These are phyloP conservation scores for Cryphonectria nitschkei DNA, from an alignment of 2,329 filamentous ascomycete genomes.

Conservation along the genomic window DNA sequence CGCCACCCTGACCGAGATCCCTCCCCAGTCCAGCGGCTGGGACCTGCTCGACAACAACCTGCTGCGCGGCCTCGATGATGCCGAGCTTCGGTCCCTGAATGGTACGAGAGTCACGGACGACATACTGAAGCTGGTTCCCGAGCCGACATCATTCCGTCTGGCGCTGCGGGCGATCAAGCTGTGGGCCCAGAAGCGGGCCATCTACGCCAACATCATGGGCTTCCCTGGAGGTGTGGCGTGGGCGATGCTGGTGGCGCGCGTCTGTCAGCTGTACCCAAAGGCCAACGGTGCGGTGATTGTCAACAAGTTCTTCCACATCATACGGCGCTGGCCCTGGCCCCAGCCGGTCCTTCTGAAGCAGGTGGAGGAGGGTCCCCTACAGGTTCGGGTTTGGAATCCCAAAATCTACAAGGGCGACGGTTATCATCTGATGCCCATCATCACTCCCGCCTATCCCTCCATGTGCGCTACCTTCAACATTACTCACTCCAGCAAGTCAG, in stretches of 20 bases:
- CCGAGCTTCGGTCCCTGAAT: conserved; percentile 86
- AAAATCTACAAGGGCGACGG: conserved; percentile 79
- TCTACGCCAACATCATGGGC: conserved; percentile 95
- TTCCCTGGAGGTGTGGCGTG: conserved; percentile 97
- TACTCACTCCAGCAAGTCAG: conserved; percentile 78
- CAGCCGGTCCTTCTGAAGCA: conserved; percentile 88
- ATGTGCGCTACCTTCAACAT: conserved; percentile 99
- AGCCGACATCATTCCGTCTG: conserved; percentile 85
- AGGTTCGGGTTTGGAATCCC: conserved; percentile 89
- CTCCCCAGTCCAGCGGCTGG: conserved; percentile 48
- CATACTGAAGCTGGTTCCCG: conserved; percentile 85
- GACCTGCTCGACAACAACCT: conserved; percentile 81
- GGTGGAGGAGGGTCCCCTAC: conserved; percentile 80
- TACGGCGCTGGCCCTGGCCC: conserved; percentile 92
- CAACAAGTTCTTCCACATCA: conserved; percentile 91
- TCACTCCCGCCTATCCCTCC: conserved; percentile 94
- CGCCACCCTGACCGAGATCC: conserved; percentile 69
- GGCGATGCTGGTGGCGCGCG: conserved; percentile 95
- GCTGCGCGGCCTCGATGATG: conserved; percentile 83
- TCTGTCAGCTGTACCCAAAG: conserved; percentile 94
- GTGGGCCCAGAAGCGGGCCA: conserved; percentile 89
- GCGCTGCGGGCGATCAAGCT: conserved; percentile 92
- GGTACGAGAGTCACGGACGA: conserved; percentile 94
- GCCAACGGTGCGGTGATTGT: conserved; percentile 88
- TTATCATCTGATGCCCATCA: conserved; percentile 95